Base-by-base conservation (phyloP, 2,329 filamentous ascomycete genomes). In the Colletotrichum sp. region DNA sequence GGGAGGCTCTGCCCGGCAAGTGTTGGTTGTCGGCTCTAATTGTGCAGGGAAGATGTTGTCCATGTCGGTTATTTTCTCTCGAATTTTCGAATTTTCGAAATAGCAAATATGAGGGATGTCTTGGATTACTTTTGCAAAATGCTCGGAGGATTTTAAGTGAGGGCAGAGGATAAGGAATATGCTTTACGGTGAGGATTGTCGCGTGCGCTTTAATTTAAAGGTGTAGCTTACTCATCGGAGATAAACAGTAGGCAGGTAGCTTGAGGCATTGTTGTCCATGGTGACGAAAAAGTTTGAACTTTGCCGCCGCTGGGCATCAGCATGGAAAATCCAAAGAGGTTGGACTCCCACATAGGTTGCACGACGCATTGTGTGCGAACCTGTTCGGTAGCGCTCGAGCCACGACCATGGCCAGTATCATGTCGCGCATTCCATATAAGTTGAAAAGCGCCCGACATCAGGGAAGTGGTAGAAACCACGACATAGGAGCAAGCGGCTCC, bases 21-120 rank as follows among this genome's bases (percentile, higher is more conserved):
- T 3, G 3, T 0, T n/a, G 9, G 0, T 48, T 2, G 39, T 48
- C 9, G 9, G 39, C 5, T 7, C 9, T 2, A 2, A 2, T 0
- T 6, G 39, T 0, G 3, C 2, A 6, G 0, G 18, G 39, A 0
- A 48, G 18, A 3, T 12, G 9, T 6, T 12, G 1, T 3, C 3
- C 39, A 48, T 48, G 39, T 12, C 18, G 39, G 3, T n/a, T 4
- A 1, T 1, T 4, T 5, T 5, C 8, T 3, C 8, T 43, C 8
- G 16, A n/a, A n/a, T 5, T 43, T 10, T 43, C 36, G 4, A 43
- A 18, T 2, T 1, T 8, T 9, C 36, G 4, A 18, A 18, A 3
- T 6, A 18, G 4, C 1, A 43, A 3, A 18, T 39, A 43, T 43
- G 4, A n/a, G 39, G 4, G 5, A 43, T 12, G 1, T n/a, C 39